Conservation (phyloP, 345 rosid species). For the Abelmoschus esculentus region DNA sequence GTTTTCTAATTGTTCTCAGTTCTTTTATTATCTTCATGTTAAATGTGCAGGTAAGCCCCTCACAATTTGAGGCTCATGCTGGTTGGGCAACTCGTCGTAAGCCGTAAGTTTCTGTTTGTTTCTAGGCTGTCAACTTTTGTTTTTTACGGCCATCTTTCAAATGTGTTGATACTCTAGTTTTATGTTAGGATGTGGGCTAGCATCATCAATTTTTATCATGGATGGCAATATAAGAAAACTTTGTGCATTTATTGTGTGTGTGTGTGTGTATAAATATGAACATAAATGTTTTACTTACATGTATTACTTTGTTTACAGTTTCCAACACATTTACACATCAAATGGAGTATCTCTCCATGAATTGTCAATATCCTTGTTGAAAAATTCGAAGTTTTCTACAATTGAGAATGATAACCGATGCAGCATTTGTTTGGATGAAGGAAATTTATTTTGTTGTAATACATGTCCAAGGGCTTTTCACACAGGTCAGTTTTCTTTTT, state of each 20-base stretch:
- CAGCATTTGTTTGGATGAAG: constrained; percentile 76
- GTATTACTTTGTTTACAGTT: constrained; percentile 37
- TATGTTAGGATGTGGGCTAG: neutral
- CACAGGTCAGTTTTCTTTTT: constrained; percentile 38
- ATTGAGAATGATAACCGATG: constrained; percentile 84
- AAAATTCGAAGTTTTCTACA: constrained; percentile 41
- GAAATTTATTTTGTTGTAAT: constrained; percentile 85
- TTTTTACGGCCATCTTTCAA: neutral
- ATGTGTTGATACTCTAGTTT: neutral
- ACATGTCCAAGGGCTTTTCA: constrained; percentile 95
- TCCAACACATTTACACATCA: constrained; percentile 84
- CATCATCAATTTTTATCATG: neutral
- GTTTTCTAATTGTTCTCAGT: constrained; percentile 8
- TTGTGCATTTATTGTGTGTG: neutral
- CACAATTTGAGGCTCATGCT: constrained; percentile 95
- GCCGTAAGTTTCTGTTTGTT: constrained; percentile 55
- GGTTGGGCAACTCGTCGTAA: constrained; percentile 86
- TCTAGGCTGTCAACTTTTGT: neutral
- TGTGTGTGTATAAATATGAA: neutral
- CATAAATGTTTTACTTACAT: neutral
- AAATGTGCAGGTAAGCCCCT: constrained; percentile 73
- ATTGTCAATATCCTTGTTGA: constrained; percentile 56
- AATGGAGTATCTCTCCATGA: constrained; percentile 99
- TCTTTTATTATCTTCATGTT: constrained; percentile 18
- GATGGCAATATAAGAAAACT: too few relatives aligned